A percentile compares a stretch with the other conserved stretches of the same genome.
phyloP scores from a whole-genome alignment of 306 rosid species.

The Rubus idaeus region DNA sequence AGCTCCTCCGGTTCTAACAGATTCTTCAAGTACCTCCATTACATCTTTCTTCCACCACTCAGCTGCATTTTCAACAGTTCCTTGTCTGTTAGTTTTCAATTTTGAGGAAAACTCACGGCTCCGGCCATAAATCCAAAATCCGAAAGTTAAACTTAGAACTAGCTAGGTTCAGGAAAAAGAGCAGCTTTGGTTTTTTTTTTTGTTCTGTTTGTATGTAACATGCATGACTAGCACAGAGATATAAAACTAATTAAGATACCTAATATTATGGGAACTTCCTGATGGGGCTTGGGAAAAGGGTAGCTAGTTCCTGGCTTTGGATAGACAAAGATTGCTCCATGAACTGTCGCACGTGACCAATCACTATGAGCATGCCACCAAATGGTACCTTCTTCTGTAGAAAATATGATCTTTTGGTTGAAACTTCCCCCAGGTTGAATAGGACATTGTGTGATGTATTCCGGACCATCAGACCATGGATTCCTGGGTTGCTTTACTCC shows the following conservation, averaged over 20 bases:
- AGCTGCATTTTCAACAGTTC: constrained; percentile 22
- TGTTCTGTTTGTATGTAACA: neutral
- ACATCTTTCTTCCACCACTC: constrained; percentile 68
- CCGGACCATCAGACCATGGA: constrained; percentile 10
- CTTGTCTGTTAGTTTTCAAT: neutral
- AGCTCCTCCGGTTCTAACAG: constrained; percentile 33
- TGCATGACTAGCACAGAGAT: neutral
- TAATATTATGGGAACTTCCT: constrained; percentile 1
- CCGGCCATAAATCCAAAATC: neutral
- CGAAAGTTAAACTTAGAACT: neutral
- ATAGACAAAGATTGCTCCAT: constrained; percentile 4
- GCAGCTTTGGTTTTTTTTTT: neutral
- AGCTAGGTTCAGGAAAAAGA: neutral
- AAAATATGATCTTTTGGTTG: constrained; percentile 3
- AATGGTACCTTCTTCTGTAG: constrained; percentile 6
- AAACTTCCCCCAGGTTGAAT: neutral
- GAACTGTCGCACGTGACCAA: neutral
- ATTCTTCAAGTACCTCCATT: constrained; percentile 22
- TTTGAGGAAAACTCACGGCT: too few species aligned
- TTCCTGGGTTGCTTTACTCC: constrained; percentile 7
- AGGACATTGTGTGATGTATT: constrained; percentile 7
- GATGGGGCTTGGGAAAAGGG: neutral
- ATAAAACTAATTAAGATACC: neutral
- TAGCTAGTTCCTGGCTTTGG: constrained; percentile 5
- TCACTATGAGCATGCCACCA: constrained; percentile 12